Evolutionary conservation across 2,329 filamentous ascomycete genomes (phyloP).

Genomic region (Apiospora rasikravindrae): DNA sequence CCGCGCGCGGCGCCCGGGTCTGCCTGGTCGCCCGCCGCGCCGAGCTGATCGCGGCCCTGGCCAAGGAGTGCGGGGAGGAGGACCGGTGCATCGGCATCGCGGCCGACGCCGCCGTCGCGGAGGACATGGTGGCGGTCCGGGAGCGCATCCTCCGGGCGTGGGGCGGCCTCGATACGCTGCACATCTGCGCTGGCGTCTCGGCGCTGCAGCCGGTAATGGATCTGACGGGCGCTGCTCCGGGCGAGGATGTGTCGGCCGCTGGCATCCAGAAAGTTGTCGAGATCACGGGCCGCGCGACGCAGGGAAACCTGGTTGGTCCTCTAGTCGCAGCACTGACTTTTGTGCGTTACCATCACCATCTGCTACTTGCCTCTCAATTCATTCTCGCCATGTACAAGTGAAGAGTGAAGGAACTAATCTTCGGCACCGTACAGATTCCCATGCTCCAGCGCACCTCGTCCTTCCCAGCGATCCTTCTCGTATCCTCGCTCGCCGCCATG

Average conservation of each 20-base stretch:
- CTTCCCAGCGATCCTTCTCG: constrained; percentile 35
- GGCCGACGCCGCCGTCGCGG: constrained; percentile 35
- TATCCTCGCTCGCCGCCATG: constrained; percentile 37
- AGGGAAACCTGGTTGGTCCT: constrained; percentile 40
- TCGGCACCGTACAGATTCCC: constrained; percentile 29
- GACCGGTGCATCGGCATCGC: constrained; percentile 32
- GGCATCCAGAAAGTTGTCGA: constrained; percentile 34
- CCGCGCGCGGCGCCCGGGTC: constrained; percentile 35
- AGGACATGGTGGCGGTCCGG: constrained; percentile 37
- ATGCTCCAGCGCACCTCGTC: constrained; percentile 38
- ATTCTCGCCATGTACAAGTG: background rate
- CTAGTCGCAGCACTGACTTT: constrained; percentile 37
- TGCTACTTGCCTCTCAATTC: background rate
- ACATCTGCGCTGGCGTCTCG: constrained; percentile 40
- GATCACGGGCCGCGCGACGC: constrained; percentile 32
- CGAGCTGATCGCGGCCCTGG: constrained; percentile 33
- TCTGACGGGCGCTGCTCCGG: constrained; percentile 29
- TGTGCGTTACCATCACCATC: constrained; percentile 22
- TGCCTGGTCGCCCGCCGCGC: constrained; percentile 38
- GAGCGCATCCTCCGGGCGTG: constrained; percentile 31
- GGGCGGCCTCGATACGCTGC: constrained; percentile 39
- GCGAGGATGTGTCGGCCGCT: constrained; percentile 28
- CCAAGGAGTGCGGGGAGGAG: constrained; percentile 30
- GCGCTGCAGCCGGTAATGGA: constrained; percentile 41
- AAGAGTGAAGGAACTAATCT: background rate